Evolutionary conservation across 495 filamentous ascomycete species (phyloP).

Genomic region (Endocarpon pusillum): DNA sequence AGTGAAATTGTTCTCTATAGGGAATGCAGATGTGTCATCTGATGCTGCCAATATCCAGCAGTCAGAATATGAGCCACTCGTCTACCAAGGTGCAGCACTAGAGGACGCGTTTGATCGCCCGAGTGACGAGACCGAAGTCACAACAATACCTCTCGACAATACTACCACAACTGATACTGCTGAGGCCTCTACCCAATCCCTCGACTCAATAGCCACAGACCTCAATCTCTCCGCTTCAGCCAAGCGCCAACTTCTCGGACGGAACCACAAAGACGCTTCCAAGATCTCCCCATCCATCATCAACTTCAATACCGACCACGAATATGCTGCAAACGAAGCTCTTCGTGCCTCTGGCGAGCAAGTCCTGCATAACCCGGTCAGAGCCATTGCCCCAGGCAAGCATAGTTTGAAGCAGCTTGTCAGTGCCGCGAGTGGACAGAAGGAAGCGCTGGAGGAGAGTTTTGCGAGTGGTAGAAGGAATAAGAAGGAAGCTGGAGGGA

Average conservation of each 20-base stretch:
- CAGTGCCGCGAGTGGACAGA: conserved; percentile 59
- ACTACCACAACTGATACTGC: neutral
- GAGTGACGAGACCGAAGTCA: conserved; percentile 6
- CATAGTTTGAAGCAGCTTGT: conserved; percentile 78
- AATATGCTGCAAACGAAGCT: conserved; percentile 61
- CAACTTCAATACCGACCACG: conserved; percentile 70
- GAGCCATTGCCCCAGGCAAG: conserved; percentile 72
- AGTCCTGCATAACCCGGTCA: conserved; percentile 62
- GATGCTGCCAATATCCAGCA: neutral
- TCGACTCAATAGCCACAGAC: conserved; percentile 49
- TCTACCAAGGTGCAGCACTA: conserved; percentile 11
- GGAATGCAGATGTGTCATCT: conserved; percentile 12
- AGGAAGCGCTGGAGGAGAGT: conserved; percentile 72
- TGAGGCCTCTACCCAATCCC: conserved; percentile 23
- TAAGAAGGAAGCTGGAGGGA: conserved; percentile 57
- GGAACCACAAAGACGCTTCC: conserved; percentile 25
- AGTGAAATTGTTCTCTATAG: conserved; percentile 45
- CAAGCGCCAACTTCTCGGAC: conserved; percentile 69
- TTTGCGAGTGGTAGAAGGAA: conserved; percentile 62
- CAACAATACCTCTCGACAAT: conserved; percentile 3
- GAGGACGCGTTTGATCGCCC: conserved; percentile 8
- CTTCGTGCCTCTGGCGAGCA: conserved; percentile 49
- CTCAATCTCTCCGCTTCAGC: conserved; percentile 58
- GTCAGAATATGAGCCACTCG: conserved; percentile 31
- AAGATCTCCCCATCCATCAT: conserved; percentile 32